Base-by-base conservation (phyloP, 768 basidiomycete species). In the Cytidiella melzeri region DNA sequence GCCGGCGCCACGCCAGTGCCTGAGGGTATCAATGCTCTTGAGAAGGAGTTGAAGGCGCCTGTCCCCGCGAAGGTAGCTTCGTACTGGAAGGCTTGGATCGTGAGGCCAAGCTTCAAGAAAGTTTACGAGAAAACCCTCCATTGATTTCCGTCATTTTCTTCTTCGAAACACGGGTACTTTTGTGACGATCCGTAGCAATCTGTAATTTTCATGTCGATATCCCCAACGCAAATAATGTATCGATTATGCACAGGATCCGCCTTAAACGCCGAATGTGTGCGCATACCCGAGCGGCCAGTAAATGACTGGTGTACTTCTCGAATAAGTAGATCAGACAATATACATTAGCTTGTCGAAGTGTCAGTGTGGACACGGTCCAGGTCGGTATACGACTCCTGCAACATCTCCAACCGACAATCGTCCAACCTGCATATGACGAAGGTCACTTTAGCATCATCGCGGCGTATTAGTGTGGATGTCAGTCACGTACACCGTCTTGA, bases 371-470 rank as follows among this genome's bases (percentile, higher is more conserved):
- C 15, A 34, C 15, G 30, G 30, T 34, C 9, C 24, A 47, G 24
- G 41, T 37, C 13, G 5, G 13, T 13, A 47, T 44, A n/a, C 4
- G 51, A 52, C 10, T 69, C 70, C 53, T 82, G 77, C 42, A 79
- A 66, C 76, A 84, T 82, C 61, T 84, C 84, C 53, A 79, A 61
- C 24, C 76, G 74, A 54, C 80, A 85, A 42, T 84, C 83, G 45
- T 77, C 69, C 58, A 87, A 67, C 45, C 84, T 87, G 45, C 41
- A 6, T 10, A 34, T 15, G 30, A 34, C 30, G 15, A 15, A 34
- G 15, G 7, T 7, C 30, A n/a, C 10, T n/a, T 10, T n/a, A 37
- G 10, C 19, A 19, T 15, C 55, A 5, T 38, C 36, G 30, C n/a
- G 18, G 36, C 21, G 27, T n/a, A 20, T 23, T 12, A n/a, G n/a